Conservation (phyloP, 2,329 filamentous ascomycete species). For the Pseudopyrenochaeta lycopersici region DNA sequence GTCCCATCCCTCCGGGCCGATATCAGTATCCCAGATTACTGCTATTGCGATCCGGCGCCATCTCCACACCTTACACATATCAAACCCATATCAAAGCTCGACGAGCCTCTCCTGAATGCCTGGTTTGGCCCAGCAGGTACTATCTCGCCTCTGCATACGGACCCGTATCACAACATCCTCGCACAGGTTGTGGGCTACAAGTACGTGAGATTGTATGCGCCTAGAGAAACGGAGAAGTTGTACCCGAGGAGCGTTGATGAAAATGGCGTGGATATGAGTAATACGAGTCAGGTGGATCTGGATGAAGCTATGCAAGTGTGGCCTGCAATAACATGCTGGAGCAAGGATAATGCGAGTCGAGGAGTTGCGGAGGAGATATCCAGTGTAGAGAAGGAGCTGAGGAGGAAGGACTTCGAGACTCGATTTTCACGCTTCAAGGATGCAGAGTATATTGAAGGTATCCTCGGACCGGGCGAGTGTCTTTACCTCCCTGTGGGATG, state of each 20-base stretch:
- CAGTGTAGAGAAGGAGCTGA: background rate
- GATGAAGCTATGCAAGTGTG: slow-evolving; percentile 68
- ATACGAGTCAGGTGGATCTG: slow-evolving; percentile 84
- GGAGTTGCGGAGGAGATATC: slow-evolving; percentile 34
- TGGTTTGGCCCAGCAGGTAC: slow-evolving; percentile 92
- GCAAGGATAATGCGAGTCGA: slow-evolving; percentile 45
- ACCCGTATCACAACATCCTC: slow-evolving; percentile 92
- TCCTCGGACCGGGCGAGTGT: slow-evolving; percentile 82
- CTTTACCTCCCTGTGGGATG: slow-evolving; percentile 92
- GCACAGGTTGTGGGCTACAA: slow-evolving; percentile 90
- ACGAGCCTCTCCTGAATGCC: slow-evolving; percentile 78
- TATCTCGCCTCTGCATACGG: slow-evolving; percentile 91
- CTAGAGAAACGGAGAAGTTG: slow-evolving; percentile 65
- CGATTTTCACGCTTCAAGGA: slow-evolving; percentile 65
- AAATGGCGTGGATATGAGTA: slow-evolving; percentile 85
- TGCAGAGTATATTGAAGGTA: slow-evolving; percentile 76
- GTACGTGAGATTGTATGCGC: slow-evolving; percentile 88
- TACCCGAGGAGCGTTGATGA: slow-evolving; percentile 70
- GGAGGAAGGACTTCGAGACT: slow-evolving; percentile 29
- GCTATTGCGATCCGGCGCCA: slow-evolving; percentile 70
- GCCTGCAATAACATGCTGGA: slow-evolving; percentile 28
- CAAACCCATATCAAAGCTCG: slow-evolving; percentile 36
- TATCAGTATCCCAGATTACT: slow-evolving; percentile 83
- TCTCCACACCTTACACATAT: slow-evolving; percentile 22
- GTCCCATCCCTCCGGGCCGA: slow-evolving; percentile 80